Percentiles rank a stretch among this genome's conserved stretches.
These are phyloP conservation scores for Vachellia collinsii DNA, from an alignment of 306 rosid species.

Conservation along the genomic window DNA sequence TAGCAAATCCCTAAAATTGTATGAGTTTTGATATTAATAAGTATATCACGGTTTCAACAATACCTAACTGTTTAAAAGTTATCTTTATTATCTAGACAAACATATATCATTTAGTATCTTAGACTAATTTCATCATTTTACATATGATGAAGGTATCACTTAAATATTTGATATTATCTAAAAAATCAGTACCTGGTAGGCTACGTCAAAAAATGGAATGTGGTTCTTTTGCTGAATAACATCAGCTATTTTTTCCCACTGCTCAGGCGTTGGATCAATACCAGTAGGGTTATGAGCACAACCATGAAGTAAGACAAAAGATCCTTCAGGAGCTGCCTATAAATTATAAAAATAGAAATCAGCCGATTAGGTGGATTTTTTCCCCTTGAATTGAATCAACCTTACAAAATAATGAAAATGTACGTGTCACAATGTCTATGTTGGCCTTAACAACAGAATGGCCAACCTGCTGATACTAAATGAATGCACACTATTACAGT, in stretches of 20 bases:
- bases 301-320: slow-evolving; percentile 95
- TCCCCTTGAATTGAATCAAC: slow-evolving; percentile 17
- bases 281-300: slow-evolving; percentile 99
- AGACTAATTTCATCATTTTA: slow-evolving; percentile 25
- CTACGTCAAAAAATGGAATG: slow-evolving; percentile 95
- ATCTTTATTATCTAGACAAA: not conserved
- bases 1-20: slow-evolving; percentile 88
- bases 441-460: slow-evolving; percentile 15
- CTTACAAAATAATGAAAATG: slow-evolving; percentile 14
- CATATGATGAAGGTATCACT: slow-evolving; percentile 2
- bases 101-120: not conserved
- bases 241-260: slow-evolving; percentile 96
- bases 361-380: slow-evolving; percentile 25
- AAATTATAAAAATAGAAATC: slow-evolving; percentile 38
- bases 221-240: slow-evolving; percentile 81
- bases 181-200: slow-evolving; percentile 79
- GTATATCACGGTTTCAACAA: too few relatives aligned
- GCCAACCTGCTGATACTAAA: slow-evolving; percentile 23
- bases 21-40: too few relatives aligned
- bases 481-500: slow-evolving; percentile 10
- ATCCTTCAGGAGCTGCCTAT: slow-evolving; percentile 97
- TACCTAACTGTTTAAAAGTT: not conserved
- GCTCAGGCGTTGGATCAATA: slow-evolving; percentile 90
- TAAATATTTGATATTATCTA: slow-evolving; percentile 14
- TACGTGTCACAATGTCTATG: slow-evolving; percentile 2